Base-by-base conservation (phyloP, 495 filamentous ascomycete genomes). In the Bryoglossum gracile region DNA sequence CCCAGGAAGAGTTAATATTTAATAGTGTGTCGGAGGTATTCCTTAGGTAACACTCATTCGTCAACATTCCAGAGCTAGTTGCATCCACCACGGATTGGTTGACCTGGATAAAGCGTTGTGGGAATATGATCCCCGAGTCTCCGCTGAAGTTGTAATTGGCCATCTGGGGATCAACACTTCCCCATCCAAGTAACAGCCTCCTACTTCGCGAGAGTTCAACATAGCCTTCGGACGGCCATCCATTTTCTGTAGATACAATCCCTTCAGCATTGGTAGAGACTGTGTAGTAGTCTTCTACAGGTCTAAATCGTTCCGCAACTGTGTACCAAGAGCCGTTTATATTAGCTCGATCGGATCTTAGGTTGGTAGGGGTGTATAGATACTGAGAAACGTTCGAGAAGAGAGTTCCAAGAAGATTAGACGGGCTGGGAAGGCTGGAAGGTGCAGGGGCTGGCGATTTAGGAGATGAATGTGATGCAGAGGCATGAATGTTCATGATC, bases 171-270 rank as follows among this genome's bases (percentile, higher is more conserved):
- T 83, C 79, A 3, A 84, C 54, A 3, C 60, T 64, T 8, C 77
- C 79, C 53, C 74, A 80, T 33, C 70, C 69, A 21, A 75, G 57
- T 2, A 85, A 53, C 0, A 82, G 48, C 14, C 80, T 65, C 51
- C 70, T 69, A 8, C 65, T 60, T 13, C 68, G 62, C 0, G 69
- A 66, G 18, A 81, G 64, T 42, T 78, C 76, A 23, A 82, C 57
- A 52, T 69, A 83, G 21, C 71, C 69, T 30, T 74, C 68, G 10
- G 70, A 71, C 1, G 81, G 81, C 81, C 81, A 85, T 10, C 81
- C 80, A 57, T 83, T 74, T 9, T 71, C 65, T 1, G 77, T 81
- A 32, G 68, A 71, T n/a, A 70, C 63, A 9, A 63, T 58, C 18
- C 64, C 67, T 4, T 64, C 40, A 19, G 59, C 28, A 32, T 62